phyloP scores from a whole-genome alignment of 2,329 filamentous ascomycete species.

The Alternaria alternata region DNA sequence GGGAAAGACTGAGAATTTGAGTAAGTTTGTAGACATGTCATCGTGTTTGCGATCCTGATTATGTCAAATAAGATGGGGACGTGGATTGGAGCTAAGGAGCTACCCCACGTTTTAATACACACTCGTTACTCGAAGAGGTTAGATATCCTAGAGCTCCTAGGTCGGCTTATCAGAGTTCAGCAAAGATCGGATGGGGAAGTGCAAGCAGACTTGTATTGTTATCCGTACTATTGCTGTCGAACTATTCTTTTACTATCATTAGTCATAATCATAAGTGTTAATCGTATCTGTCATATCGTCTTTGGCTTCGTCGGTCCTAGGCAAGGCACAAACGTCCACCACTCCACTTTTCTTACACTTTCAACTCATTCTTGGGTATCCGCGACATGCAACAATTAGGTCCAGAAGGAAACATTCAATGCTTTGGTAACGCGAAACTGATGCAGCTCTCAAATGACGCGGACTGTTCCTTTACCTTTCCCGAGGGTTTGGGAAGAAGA shows the following conservation, averaged over 20 bases:
- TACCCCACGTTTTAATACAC: conserved; percentile 6
- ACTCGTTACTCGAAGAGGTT: conserved; percentile 1
- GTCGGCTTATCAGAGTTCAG: neutral
- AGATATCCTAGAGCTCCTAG: neutral
- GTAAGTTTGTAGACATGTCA: neutral
- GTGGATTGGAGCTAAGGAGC: neutral
- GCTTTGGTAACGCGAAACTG: neutral
- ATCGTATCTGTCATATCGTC: neutral
- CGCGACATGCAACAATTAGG: neutral
- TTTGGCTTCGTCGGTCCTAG: neutral
- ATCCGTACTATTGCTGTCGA: neutral
- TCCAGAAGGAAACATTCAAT: neutral
- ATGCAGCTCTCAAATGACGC: conserved; percentile 24
- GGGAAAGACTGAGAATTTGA: neutral
- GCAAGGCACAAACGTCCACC: neutral
- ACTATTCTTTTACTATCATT: neutral
- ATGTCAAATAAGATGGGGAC: neutral
- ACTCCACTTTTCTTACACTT: neutral
- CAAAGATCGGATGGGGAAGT: neutral
- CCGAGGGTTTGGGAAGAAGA: conserved; percentile 32
- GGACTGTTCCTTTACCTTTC: conserved; percentile 39
- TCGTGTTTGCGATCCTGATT: neutral
- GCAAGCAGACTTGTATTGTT: neutral
- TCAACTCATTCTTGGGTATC: conserved; percentile 2
- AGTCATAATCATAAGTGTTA: conserved; percentile 10